Base-by-base conservation (phyloP, 257 asterid genomes). In the Nicotiana paniculata region DNA sequence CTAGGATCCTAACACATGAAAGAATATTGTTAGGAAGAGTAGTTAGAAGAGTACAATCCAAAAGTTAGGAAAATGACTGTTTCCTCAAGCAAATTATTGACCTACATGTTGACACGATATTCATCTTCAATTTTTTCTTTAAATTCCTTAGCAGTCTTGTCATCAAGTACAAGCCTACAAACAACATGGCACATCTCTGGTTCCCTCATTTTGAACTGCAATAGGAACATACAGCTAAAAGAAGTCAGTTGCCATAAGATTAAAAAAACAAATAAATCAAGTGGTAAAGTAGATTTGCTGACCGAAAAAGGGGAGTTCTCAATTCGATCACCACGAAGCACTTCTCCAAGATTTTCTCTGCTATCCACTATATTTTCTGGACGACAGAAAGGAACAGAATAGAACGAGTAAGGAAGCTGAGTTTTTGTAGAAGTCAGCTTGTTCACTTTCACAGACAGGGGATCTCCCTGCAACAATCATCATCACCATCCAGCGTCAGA, bases 291-390 rank as follows among this genome's bases (percentile, higher is more conserved):
- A 62, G 32, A 77, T 68, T 64, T 33, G 81, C 94, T 63, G 65
- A 93, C 96, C 88, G 82, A 82, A 83, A 80, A 93, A 68, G 92
- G 92, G 58, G 97, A 93, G 87, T 93, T 93, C 85, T 93, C 97
- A 83, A 92, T 93, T 80, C 97, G 92, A 78, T 93, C 97, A 0
- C 97, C 97, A 81, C 94, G 97, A 79, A 93, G 97, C 39, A 93
- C 94, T 88, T 92, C 94, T 76, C 97, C 94, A 51, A 92, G 94
- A 89, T 92, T 92, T 83, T 92, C 94, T 77, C 97, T 91, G 82
- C 94, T 93, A 83, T 91, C 95, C 57, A 91, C 86, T 79, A 90
- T 89, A 84, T 82, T 85, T 66, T 90, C 83, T 28, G 95, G 95
- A 77, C 55, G 89, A 82, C 94, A 91, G 83, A 85, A 90, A 68